A percentile compares a stretch with the other conserved stretches of the same genome.
These are phyloP conservation scores for Globisporangium echinulatum DNA, from an alignment of 352 stramenopile genomes.

Conservation along the genomic window DNA sequence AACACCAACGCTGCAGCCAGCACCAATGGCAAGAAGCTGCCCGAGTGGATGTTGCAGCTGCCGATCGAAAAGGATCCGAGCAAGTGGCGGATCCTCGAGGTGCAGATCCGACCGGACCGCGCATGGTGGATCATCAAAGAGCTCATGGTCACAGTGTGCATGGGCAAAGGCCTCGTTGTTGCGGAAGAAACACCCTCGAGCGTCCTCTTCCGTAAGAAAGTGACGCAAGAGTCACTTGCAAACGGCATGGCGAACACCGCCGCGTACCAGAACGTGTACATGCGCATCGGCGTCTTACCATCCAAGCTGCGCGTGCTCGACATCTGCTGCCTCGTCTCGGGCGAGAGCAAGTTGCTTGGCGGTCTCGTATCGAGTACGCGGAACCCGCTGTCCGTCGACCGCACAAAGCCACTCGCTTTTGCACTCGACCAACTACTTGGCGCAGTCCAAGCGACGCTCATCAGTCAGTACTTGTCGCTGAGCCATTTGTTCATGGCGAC, in stretches of 20 bases:
- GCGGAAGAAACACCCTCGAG: slow-evolving; percentile 41
- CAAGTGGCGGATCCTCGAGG: slow-evolving; percentile 64
- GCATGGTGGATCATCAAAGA: slow-evolving; percentile 75
- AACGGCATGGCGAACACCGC: slow-evolving; percentile 56
- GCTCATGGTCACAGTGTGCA: slow-evolving; percentile 72
- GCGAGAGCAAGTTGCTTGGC: slow-evolving; percentile 61
- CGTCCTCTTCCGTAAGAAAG: slow-evolving; percentile 70
- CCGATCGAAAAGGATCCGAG: slow-evolving; percentile 55
- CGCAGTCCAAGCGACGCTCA: slow-evolving; percentile 59
- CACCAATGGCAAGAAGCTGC: slow-evolving; percentile 13
- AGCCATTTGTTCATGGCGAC: slow-evolving; percentile 77
- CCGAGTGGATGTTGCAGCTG: slow-evolving; percentile 49
- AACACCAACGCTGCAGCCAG: neutral
- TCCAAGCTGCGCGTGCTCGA: slow-evolving; percentile 75
- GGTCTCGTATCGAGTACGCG: slow-evolving; percentile 40
- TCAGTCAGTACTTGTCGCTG: slow-evolving; percentile 59
- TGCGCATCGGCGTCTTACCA: slow-evolving; percentile 61
- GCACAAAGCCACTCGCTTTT: slow-evolving; percentile 39
- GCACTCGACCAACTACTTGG: slow-evolving; percentile 59
- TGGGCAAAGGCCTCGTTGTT: slow-evolving; percentile 63
- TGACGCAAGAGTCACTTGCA: slow-evolving; percentile 50
- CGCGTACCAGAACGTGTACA: slow-evolving; percentile 71
- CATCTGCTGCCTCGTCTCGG: slow-evolving; percentile 54
- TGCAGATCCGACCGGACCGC: slow-evolving; percentile 63
- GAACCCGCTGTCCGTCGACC: slow-evolving; percentile 25